Evolutionary conservation across 2,329 filamentous ascomycete genomes (phyloP).

Genomic region (Gaeumannomyces tritici): DNA sequence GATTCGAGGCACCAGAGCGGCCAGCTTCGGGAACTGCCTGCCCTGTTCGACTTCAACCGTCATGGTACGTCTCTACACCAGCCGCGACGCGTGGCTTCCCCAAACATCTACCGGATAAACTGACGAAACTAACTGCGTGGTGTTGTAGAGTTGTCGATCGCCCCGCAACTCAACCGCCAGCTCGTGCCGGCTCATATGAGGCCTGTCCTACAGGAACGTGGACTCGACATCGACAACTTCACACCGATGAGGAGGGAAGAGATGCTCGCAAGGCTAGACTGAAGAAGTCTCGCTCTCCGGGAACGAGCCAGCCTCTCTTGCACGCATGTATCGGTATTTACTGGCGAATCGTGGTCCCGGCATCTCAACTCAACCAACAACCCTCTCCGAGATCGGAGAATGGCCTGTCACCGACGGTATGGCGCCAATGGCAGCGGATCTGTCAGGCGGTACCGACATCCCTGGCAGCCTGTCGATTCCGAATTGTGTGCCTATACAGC

Average conservation of each 20-base stretch:
- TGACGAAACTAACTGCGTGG: constrained; percentile 7
- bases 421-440: neutral
- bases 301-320: neutral
- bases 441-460: neutral
- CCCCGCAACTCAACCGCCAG: constrained; percentile 74
- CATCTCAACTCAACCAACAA: constrained; percentile 1
- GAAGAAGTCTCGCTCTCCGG: constrained; percentile 26
- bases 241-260: constrained; percentile 85
- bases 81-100: no score
- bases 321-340: constrained; percentile 2
- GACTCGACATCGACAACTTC: constrained; percentile 90
- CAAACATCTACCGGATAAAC: neutral
- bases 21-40: constrained; percentile 70
- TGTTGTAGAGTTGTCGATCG: constrained; percentile 85
- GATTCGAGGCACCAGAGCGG: constrained; percentile 87
- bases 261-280: constrained; percentile 97
- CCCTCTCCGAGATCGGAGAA: neutral
- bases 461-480: neutral
- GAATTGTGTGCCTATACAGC: neutral
- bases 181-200: constrained; percentile 80
- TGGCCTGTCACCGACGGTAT: constrained; percentile 2
- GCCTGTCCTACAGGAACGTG: constrained; percentile 61
- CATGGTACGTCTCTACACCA: constrained; percentile 60
- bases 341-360: constrained; percentile 7
- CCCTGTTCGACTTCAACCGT: constrained; percentile 84